Evolutionary conservation across 2,329 filamentous ascomycete genomes (phyloP).

Genomic region (Dactylella cylindrospora): DNA sequence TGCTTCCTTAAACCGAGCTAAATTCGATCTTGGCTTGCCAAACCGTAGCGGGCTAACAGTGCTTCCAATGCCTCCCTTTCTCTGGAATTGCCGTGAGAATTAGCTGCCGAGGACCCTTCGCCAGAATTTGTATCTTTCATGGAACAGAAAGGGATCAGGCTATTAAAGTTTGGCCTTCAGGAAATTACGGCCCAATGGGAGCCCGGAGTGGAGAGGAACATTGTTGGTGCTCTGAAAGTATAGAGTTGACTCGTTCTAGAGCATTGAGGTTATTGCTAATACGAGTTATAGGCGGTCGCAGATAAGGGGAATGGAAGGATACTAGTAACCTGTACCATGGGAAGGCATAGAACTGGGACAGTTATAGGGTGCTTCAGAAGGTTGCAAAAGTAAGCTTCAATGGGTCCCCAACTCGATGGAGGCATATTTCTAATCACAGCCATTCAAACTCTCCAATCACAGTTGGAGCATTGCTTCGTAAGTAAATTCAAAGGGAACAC

Average conservation of each 20-base stretch:
- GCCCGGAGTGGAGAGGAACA: slow-evolving; percentile 26
- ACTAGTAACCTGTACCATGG: slow-evolving; percentile 41
- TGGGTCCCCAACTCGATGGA: background rate
- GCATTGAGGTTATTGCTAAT: background rate
- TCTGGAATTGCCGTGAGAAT: background rate
- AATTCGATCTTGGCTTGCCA: background rate
- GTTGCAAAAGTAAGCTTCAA: slow-evolving; percentile 34
- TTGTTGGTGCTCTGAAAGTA: slow-evolving; percentile 34
- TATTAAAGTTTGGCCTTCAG: slow-evolving; percentile 35
- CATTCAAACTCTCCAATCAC: background rate
- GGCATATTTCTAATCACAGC: slow-evolving; percentile 7
- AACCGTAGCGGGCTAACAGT: background rate
- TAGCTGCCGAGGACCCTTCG: slow-evolving; percentile 32
- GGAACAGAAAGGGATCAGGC: slow-evolving; percentile 22
- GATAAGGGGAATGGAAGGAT: slow-evolving; percentile 36
- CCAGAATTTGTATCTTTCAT: slow-evolving; percentile 24
- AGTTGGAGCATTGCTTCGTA: slow-evolving; percentile 43
- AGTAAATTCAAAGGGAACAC: background rate
- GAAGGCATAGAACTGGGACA: slow-evolving; percentile 37
- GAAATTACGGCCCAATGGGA: slow-evolving; percentile 37
- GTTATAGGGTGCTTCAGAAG: slow-evolving; percentile 39
- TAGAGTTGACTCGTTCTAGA: background rate
- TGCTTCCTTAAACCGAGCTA: background rate
- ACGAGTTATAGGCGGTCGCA: slow-evolving; percentile 14
- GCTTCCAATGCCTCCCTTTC: background rate